Evolutionary conservation across 345 rosid genomes (phyloP), one percentile per base, ranked within the genome.

Genomic region (Eucalyptus curtisii): DNA sequence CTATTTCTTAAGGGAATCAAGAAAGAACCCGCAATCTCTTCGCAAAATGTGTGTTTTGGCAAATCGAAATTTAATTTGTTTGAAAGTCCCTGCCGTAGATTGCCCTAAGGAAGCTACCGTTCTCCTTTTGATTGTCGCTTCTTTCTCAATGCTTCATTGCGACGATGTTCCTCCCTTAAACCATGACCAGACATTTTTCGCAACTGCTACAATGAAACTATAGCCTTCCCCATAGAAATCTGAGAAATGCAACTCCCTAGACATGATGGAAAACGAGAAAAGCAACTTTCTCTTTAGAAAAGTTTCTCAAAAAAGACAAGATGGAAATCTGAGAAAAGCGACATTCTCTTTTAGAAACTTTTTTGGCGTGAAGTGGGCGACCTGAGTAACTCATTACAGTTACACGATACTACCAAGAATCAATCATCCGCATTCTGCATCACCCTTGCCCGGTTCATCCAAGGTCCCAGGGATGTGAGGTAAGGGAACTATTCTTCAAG

Each of bases 101-200:
- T 64, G 71, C 33, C 37, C 71, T 30, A 13, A 64, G 71, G 5
- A 64, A 64, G 71, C 71, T 64, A 0, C 10, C 33, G 14, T 64
- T 17, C 44, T 15, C 10, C 25, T 33, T 19, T 71, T 71, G 25
- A 33, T 17, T 0, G 4, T 33, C 13, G 44, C 80, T 15, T 68
- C 13, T 16, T 24, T 33, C 7, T 1, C 0, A 3, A 33, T 5
- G 44, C 80, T 68, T 33, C 80, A 3, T 3, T 37, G 80, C 1
- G 25, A 68, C 7, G 10, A 4, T 9, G 80, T 8, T 68, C 80
- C 17, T 68, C 44, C 80, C 80, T 5, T 68, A 9, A 68, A 17
- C 13, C 80, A 17, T 6, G 80, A 68, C 80, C 44, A 33, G 44
- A 9, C 4, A 9, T 17, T 33, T 68, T 33, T 33, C 24, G 33